phyloP scores from a whole-genome alignment of 805 yeast genomes.

The Martiniozyma abietophila region DNA sequence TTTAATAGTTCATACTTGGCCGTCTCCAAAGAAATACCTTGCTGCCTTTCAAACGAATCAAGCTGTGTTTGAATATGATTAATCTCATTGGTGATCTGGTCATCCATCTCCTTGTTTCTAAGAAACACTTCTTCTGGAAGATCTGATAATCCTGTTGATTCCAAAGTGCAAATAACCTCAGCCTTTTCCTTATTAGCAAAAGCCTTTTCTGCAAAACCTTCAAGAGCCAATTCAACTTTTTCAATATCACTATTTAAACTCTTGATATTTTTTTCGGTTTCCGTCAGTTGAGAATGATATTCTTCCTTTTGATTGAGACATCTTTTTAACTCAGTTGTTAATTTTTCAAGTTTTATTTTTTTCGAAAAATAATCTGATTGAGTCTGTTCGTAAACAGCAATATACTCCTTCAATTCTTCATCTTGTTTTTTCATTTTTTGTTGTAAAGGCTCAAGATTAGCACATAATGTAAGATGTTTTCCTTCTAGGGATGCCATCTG shows the following conservation, averaged over 20 bases:
- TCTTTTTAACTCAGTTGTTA: constrained; percentile 7
- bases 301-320: constrained; percentile 6
- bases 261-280: too few species aligned
- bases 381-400: too few species aligned
- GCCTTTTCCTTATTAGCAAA: constrained; percentile 22
- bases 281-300: too few species aligned
- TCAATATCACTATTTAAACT: too few species aligned
- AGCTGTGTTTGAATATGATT: constrained; percentile 37
- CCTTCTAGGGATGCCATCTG: constrained; percentile 26
- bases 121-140: constrained; percentile 30
- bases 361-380: too few species aligned
- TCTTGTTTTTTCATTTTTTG: constrained; percentile 12
- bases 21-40: constrained; percentile 49
- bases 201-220: constrained; percentile 4
- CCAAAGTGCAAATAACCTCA: constrained; percentile 35
- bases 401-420: constrained; percentile 9
- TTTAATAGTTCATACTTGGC: constrained; percentile 39
- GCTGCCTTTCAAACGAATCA: constrained; percentile 39
- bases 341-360: too few species aligned
- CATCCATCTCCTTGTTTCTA: constrained; percentile 1
- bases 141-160: constrained; percentile 33
- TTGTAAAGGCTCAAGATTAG: constrained; percentile 15
- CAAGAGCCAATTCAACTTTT: too few species aligned
- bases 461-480: constrained; percentile 21
- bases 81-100: constrained; percentile 39